Evolutionary conservation across 768 basidiomycete species (phyloP), one percentile per base, ranked within the genome.

Genomic region (Amanita molliuscula): DNA sequence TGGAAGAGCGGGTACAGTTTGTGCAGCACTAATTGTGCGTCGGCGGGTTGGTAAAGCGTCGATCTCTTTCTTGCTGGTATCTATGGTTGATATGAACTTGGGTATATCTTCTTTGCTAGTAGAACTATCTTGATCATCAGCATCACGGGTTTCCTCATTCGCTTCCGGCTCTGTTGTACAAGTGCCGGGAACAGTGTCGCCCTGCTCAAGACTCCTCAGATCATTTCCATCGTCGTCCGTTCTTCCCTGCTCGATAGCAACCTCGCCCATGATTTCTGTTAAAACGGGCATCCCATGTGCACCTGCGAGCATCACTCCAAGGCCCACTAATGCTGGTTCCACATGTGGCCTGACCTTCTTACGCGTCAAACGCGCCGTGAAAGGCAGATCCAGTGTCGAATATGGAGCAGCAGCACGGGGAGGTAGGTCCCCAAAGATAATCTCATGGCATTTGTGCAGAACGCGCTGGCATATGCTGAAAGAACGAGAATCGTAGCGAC

Each of bases 391-490:
- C 56, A 85, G 63, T 6, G 75, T 71, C 11, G 78, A 70, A 62
- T 94, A 94, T 1, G 90, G 87, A 3, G 79, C 72, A 8, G 74
- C 66, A 9, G 75, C 67, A 6, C 83, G 77, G 20, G 79, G 70
- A 9, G 92, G 81, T 29, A 86, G 72, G 65, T 97, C 90, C 42
- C 82, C 82, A 62, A 96, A 99, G 59, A 99, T 95, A 64, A 98
- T 93, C 68, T 93, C 87, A 66, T 98, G 94, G 60, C 94, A 94
- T 63, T 78, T 78, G 63, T 88, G 88, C 52, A 97, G 70, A 34
- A 93, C 80, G 53, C 95, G 81, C 65, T 94, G 91, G 64, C 96
- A 98, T 51, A 95, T 85, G 43, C 79, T 70, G 67, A 97, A 97
- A 0, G 92, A 89, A 37, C 69, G 77, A 2, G 90, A 83, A 43